Percentiles rank a stretch among this genome's conserved stretches.
phyloP scores from a whole-genome alignment of 257 asterid species.

The Lithospermum erythrorhizon region DNA sequence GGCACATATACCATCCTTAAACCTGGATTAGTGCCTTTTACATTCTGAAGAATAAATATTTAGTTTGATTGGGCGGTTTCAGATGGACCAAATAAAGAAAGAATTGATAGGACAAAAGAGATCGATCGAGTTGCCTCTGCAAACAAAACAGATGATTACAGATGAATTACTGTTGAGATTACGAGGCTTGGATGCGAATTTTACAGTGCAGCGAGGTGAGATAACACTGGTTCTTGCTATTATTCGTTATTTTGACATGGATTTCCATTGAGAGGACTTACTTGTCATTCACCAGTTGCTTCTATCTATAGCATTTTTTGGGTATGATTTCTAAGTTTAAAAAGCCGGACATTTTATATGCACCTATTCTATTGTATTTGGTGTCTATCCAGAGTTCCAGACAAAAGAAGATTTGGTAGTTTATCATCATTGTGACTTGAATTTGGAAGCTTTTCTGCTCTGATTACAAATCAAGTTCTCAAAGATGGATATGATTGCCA shows the following conservation, averaged over 20 bases:
- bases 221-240: constrained; percentile 9
- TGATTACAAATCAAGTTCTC: no score
- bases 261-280: background rate
- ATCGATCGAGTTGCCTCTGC: constrained; percentile 44
- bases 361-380: no score
- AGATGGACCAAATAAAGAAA: background rate
- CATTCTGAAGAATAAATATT: constrained; percentile 18
- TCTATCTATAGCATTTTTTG: no score
- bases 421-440: no score
- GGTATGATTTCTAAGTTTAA: no score
- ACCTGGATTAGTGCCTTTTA: background rate
- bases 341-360: no score
- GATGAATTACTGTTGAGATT: constrained; percentile 47
- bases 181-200: constrained; percentile 41
- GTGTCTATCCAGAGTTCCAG: no score
- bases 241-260: background rate
- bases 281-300: no score
- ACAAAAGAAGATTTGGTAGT: no score
- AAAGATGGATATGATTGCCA: no score
- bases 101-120: constrained; percentile 20
- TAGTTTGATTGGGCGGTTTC: constrained; percentile 1
- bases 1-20: background rate
- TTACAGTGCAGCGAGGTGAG: constrained; percentile 53
- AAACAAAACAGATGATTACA: constrained; percentile 42
- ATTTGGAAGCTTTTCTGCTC: no score